These are phyloP conservation scores for Lojkania enalia DNA, from an alignment of 2,329 filamentous ascomycete genomes.

Conservation along the genomic window DNA sequence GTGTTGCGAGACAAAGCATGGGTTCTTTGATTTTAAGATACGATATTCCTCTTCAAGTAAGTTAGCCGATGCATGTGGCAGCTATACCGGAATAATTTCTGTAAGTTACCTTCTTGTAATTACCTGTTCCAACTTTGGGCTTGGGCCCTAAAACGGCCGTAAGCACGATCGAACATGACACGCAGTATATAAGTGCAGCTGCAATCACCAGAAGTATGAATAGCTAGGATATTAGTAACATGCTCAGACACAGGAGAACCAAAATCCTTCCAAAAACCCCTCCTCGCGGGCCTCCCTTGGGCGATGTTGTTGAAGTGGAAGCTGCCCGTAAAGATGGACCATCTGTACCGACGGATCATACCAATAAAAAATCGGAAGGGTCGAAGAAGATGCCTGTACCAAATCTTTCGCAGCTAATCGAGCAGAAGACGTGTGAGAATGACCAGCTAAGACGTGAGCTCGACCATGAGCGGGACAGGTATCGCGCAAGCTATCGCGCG, in stretches of 20 bases:
- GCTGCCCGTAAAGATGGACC: background rate
- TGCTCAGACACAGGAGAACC: background rate
- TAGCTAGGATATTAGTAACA: background rate
- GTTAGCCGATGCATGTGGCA: constrained; percentile 5
- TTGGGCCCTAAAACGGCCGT: background rate
- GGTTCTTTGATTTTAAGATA: constrained; percentile 12
- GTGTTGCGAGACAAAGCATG: constrained; percentile 5
- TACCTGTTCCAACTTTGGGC: background rate
- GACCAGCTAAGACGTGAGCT: constrained; percentile 9
- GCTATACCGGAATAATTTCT: constrained; percentile 9
- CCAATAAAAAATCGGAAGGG: constrained; percentile 1
- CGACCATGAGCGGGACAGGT: constrained; percentile 2
- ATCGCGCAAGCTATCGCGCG: constrained; percentile 4
- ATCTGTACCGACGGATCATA: background rate
- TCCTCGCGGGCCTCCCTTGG: background rate
- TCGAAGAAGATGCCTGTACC: constrained; percentile 3
- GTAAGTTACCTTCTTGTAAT: constrained; percentile 6
- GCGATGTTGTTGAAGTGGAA: background rate
- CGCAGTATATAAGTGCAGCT: constrained; percentile 1
- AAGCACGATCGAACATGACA: background rate
- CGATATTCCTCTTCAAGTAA: constrained; percentile 4
- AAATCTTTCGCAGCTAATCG: constrained; percentile 10
- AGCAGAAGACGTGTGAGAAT: constrained; percentile 8
- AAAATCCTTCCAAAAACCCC: constrained; percentile 1
- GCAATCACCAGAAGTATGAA: background rate